These are phyloP conservation scores for Triticum dicoccoides DNA, from an alignment of 176 grass and related monocot species.

Conservation along the genomic window DNA sequence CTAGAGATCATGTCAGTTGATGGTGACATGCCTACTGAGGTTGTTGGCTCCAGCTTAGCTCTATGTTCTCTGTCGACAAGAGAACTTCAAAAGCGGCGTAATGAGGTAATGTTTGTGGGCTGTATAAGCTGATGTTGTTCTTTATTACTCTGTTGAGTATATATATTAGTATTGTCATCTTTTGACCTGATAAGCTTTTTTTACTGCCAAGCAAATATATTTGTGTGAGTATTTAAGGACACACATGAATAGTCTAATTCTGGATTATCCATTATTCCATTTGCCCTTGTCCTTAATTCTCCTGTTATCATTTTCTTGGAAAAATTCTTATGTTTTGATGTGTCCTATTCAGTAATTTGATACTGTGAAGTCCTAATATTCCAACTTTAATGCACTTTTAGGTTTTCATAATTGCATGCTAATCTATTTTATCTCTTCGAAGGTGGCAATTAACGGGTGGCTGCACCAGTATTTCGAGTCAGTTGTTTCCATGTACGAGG, in stretches of 20 bases:
- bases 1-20: slow-evolving; percentile 93
- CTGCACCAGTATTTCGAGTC: slow-evolving; percentile 81
- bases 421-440: slow-evolving; percentile 38
- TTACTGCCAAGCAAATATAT: slow-evolving; percentile 12
- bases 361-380: not conserved
- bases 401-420: not conserved
- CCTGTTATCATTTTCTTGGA: not conserved
- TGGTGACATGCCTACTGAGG: slow-evolving; percentile 58
- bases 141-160: not conserved
- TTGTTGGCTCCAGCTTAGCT: slow-evolving; percentile 60
- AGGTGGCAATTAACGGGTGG: slow-evolving; percentile 90
- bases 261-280: not conserved
- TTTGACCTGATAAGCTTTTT: not conserved
- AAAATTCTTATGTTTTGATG: not conserved
- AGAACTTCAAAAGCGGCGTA: slow-evolving; percentile 82
- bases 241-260: not conserved
- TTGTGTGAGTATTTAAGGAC: slow-evolving; percentile 14
- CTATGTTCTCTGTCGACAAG: slow-evolving; percentile 85
- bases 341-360: not conserved
- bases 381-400: not conserved
- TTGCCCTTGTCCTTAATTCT: not conserved
- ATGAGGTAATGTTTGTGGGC: slow-evolving; percentile 64
- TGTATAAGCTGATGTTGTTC: not conserved
- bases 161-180: not conserved
- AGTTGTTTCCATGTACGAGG: slow-evolving; percentile 88